Percentiles rank a stretch among this genome's conserved stretches.
Evolutionary conservation across 2,329 filamentous ascomycete species (phyloP).

Genomic region (Boeremia exigua): DNA sequence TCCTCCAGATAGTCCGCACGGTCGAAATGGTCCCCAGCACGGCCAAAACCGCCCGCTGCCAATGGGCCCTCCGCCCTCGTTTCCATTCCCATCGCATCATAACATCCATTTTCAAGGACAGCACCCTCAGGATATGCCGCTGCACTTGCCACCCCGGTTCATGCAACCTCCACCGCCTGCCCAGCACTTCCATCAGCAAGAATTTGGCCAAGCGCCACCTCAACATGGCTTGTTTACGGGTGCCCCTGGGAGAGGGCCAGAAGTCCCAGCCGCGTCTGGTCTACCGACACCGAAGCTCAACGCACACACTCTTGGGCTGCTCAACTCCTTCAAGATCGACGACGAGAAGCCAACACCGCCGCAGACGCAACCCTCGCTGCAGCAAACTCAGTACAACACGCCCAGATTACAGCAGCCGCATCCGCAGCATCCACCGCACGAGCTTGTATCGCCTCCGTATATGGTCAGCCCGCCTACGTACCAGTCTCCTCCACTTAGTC

Average conservation of each 20-base stretch:
- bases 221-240: conserved; percentile 37
- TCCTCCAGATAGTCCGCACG: conserved; percentile 63
- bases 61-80: conserved; percentile 57
- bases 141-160: conserved; percentile 27
- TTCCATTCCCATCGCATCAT: conserved; percentile 52
- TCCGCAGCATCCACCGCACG: conserved; percentile 28
- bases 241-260: conserved; percentile 47
- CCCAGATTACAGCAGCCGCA: conserved; percentile 33
- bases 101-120: conserved; percentile 37
- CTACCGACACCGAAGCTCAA: conserved; percentile 65
- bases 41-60: conserved; percentile 62
- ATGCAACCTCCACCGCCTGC: conserved; percentile 30
- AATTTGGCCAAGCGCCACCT: conserved; percentile 43
- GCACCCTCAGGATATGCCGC: conserved; percentile 29
- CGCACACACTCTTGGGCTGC: conserved; percentile 62
- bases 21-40: conserved; percentile 35
- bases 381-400: conserved; percentile 27
- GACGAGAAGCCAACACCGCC: conserved; percentile 31
- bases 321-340: conserved; percentile 62
- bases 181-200: conserved; percentile 21
- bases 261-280: conserved; percentile 62
- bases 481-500: conserved; percentile 36
- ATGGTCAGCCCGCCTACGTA: conserved; percentile 38
- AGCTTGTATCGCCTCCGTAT: conserved; percentile 35
- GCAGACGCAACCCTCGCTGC: conserved; percentile 12